Base-by-base conservation (phyloP, 1,284 basidiomycete genomes). In the Leccinum fallax region DNA sequence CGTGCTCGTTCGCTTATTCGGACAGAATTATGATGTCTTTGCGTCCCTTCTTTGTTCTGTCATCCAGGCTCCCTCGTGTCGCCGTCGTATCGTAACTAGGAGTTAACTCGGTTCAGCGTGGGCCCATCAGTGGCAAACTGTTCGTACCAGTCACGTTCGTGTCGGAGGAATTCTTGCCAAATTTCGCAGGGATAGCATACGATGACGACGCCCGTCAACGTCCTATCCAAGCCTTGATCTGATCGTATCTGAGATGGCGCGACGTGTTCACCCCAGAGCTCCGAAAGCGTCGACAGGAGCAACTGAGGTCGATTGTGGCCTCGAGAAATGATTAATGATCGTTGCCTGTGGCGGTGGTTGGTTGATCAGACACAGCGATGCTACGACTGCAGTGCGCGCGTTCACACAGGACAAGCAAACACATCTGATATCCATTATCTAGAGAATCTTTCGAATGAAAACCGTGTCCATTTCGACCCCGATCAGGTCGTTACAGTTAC, bases 261-360 rank as follows among this genome's bases (percentile, higher is more conserved):
- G 43, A 52, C 21, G 24, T 21, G 43, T 21, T 48, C 19, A 24
- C 46, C 19, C 46, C 19, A 13, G 32, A 52, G n/a, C 32, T 11
- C 16, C 30, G 19, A 58, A 32, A 15, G 2, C n/a, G 43, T 62
- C 55, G 28, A 51, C 26, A 28, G 49, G 49, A 28, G 61, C 8
- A 61, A 60, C 62, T 59, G 62, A 67, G 62, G 1, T 57, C 60
- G 60, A 56, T 49, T 62, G 59, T 32, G 53, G 6, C 57, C 46
- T 9, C 24, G 26, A n/a, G 34, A 51, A 49, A 54, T 59, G 53
- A 36, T 16, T 48, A 48, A 53, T 60, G 60, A 62, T 60, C 28
- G 62, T 71, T 62, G 58, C 68, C 51, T 63, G 71, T 74, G 71
- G 70, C 66, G 57, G 61, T 46, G 19, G 30, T 28, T 53, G 4